phyloP scores from a whole-genome alignment of 2,329 filamentous ascomycete species.

The Venturia nashicola region DNA sequence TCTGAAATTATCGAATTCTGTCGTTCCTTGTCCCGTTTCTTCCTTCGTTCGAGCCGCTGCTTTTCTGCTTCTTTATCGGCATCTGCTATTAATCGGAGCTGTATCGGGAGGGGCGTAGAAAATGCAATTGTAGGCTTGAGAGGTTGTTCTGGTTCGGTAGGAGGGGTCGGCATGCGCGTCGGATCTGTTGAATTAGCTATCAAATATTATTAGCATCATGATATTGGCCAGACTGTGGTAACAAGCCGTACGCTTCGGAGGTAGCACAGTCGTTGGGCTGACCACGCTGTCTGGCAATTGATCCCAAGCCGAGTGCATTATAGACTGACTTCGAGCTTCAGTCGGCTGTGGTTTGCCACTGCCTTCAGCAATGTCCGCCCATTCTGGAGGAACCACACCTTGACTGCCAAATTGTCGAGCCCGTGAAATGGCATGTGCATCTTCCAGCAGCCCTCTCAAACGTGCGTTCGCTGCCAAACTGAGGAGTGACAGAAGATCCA shows the following conservation, averaged over 20 bases:
- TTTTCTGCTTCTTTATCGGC: constrained; percentile 64
- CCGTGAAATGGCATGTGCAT: constrained; percentile 57
- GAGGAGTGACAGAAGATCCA: constrained; percentile 71
- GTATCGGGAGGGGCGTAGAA: constrained; percentile 31
- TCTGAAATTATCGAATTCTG: constrained; percentile 15
- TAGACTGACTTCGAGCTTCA: constrained; percentile 24
- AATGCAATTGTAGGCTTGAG: constrained; percentile 34
- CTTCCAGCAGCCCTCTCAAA: constrained; percentile 62
- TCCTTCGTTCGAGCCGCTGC: constrained; percentile 36
- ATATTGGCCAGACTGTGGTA: not conserved
- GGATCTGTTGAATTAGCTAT: constrained; percentile 21
- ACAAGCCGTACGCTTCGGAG: constrained; percentile 47
- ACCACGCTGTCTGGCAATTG: constrained; percentile 36
- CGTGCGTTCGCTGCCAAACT: constrained; percentile 76
- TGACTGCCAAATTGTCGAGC: constrained; percentile 68
- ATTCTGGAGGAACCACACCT: constrained; percentile 65
- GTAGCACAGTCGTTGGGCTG: constrained; percentile 38
- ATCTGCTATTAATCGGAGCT: constrained; percentile 50
- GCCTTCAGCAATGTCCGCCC: constrained; percentile 56
- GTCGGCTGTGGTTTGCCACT: constrained; percentile 26
- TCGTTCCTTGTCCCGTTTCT: constrained; percentile 24
- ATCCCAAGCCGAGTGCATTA: constrained; percentile 27
- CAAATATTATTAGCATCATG: constrained; percentile 9
- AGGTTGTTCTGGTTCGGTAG: constrained; percentile 35
- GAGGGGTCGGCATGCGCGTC: constrained; percentile 31